These are phyloP conservation scores for Puccinia sorghi DNA, from an alignment of 1,284 basidiomycete species.

Conservation along the genomic window DNA sequence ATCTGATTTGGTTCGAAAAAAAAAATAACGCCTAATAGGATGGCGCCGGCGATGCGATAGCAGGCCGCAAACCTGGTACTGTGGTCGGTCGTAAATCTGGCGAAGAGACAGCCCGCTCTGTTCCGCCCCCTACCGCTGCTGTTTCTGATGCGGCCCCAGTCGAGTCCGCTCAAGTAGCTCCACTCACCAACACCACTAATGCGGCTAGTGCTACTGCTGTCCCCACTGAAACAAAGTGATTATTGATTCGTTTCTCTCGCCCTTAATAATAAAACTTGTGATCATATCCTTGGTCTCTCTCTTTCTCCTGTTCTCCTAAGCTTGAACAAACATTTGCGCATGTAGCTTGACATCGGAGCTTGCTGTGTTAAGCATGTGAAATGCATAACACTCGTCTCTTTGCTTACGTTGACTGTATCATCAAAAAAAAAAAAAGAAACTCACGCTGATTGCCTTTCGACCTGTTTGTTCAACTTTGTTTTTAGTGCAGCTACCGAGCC, in stretches of 20 bases:
- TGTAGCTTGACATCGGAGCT: neutral
- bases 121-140: neutral
- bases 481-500: neutral
- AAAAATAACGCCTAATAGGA: slow-evolving; percentile 6
- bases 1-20: neutral
- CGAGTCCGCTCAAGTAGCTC: neutral
- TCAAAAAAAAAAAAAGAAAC: no score
- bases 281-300: neutral
- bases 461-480: neutral
- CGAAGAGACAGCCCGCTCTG: neutral
- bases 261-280: neutral
- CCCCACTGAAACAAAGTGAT: slow-evolving; percentile 8
- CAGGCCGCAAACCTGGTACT: slow-evolving; percentile 3
- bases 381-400: neutral
- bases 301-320: neutral
- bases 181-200: no score
- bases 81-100: slow-evolving; percentile 25
- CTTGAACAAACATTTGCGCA: neutral
- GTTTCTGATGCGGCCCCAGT: neutral
- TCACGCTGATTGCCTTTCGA: neutral
- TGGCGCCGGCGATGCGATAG: slow-evolving; percentile 39
- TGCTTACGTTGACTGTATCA: no score
- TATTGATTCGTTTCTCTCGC: neutral
- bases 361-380: neutral
- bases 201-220: neutral